phyloP scores from a whole-genome alignment of 2,329 filamentous ascomycete genomes.

The Nothophaeocryptopus gaeumannii region DNA sequence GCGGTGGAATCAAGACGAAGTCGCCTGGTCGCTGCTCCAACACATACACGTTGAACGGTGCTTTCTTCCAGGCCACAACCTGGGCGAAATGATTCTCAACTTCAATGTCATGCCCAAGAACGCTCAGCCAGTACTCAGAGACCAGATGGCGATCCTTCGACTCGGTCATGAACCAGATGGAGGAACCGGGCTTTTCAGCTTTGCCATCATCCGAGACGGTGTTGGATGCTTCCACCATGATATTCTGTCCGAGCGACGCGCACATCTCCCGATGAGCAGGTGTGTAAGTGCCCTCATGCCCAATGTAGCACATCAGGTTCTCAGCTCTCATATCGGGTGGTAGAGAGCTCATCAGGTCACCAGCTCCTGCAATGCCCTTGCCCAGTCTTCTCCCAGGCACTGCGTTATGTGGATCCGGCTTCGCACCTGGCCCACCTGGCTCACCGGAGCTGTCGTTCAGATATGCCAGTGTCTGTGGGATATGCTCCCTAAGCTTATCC shows the following conservation, averaged over 20 bases:
- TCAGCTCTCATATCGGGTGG: slow-evolving; percentile 84
- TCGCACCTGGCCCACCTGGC: slow-evolving; percentile 54
- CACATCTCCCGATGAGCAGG: slow-evolving; percentile 97
- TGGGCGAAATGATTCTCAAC: slow-evolving; percentile 97
- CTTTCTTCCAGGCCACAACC: slow-evolving; percentile 90
- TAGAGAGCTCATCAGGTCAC: slow-evolving; percentile 92
- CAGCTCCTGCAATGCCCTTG: slow-evolving; percentile 66
- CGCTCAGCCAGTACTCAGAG: slow-evolving; percentile 88
- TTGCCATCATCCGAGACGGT: slow-evolving; percentile 66
- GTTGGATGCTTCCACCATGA: slow-evolving; percentile 89
- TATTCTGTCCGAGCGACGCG: slow-evolving; percentile 90
- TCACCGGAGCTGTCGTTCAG: slow-evolving; percentile 74
- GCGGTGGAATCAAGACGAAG: slow-evolving; percentile 86
- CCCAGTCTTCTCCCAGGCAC: slow-evolving; percentile 48
- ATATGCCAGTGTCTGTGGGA: slow-evolving; percentile 83
- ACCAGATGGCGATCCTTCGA: slow-evolving; percentile 87
- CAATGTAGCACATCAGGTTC: slow-evolving; percentile 98
- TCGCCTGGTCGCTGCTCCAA: slow-evolving; percentile 89
- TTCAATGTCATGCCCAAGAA: slow-evolving; percentile 92
- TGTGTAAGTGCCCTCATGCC: slow-evolving; percentile 95
- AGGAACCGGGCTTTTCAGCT: slow-evolving; percentile 72
- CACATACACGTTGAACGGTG: slow-evolving; percentile 87
- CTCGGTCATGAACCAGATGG: slow-evolving; percentile 99
- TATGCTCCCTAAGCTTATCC: slow-evolving; percentile 69
- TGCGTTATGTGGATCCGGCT: slow-evolving; percentile 45